phyloP scores from a whole-genome alignment of 139 green algal species.

The Ettlia oleoabundans region DNA sequence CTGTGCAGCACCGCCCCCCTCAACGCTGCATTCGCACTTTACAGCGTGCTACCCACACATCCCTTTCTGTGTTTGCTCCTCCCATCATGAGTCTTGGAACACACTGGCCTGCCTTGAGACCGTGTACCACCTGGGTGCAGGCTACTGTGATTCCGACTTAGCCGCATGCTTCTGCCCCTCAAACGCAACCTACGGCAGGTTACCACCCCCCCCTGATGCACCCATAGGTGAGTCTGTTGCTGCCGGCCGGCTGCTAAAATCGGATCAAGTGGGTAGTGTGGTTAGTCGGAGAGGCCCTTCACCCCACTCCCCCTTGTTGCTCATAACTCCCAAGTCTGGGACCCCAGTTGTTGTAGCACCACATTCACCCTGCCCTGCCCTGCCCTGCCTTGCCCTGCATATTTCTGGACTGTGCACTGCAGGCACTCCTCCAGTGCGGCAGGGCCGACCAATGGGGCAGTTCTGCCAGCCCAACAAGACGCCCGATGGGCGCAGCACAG shows the following conservation, averaged over 20 bases:
- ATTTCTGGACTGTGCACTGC: background rate
- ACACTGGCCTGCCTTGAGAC: background rate
- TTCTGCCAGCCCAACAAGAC: conserved; percentile 27
- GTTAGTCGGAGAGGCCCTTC: too few species aligned
- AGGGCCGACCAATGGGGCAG: background rate
- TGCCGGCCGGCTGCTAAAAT: too few species aligned
- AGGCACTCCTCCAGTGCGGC: background rate
- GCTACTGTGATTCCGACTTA: background rate
- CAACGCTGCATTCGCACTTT: background rate
- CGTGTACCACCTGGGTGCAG: background rate
- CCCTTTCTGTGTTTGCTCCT: too few species aligned
- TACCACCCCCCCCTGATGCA: background rate
- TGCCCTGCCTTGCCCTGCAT: background rate
- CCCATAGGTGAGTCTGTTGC: background rate
- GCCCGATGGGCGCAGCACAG: background rate
- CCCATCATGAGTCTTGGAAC: too few species aligned
- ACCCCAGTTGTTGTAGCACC: too few species aligned
- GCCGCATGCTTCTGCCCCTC: conserved; percentile 23
- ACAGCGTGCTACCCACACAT: background rate
- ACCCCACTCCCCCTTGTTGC: too few species aligned
- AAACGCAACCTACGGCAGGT: conserved; percentile 13
- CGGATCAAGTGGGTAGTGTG: too few species aligned
- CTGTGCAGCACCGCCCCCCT: too few species aligned
- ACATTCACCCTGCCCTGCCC: background rate
- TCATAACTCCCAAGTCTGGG: too few species aligned